A percentile compares a stretch with the other conserved stretches of the same genome.
Evolutionary conservation across 805 yeast genomes (phyloP).

Genomic region (Maudiozyma barnettii): DNA sequence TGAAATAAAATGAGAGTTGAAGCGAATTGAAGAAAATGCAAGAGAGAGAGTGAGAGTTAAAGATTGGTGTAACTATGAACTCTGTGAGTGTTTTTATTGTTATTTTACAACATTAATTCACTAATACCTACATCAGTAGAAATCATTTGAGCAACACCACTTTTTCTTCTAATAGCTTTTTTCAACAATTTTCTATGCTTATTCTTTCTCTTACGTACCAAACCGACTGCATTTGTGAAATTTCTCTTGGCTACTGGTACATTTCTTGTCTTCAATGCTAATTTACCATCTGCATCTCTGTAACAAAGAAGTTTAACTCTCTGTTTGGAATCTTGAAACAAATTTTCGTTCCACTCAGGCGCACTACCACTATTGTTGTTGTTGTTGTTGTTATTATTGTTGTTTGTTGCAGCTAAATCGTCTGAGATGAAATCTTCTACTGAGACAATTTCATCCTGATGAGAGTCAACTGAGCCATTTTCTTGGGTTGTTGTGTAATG

Average conservation of each 20-base stretch:
- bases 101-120: slow-evolving; percentile 27
- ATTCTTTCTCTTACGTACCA: slow-evolving; percentile 5
- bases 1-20: too few species aligned
- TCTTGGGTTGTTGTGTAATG: slow-evolving; percentile 1
- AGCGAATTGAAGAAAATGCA: neutral
- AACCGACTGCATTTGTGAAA: slow-evolving; percentile 4
- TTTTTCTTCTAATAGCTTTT: slow-evolving; percentile 24
- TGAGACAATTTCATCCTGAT: slow-evolving; percentile 3
- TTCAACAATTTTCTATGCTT: slow-evolving; percentile 7
- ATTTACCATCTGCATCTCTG: slow-evolving; percentile 26
- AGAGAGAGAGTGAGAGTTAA: neutral
- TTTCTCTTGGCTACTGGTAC: neutral
- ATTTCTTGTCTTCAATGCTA: slow-evolving; percentile 18
- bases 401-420: slow-evolving; percentile 2
- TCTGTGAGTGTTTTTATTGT: neutral
- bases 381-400: neutral
- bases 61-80: too few species aligned
- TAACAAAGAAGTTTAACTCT: slow-evolving; percentile 23
- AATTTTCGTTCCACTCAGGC: slow-evolving; percentile 4
- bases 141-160: slow-evolving; percentile 28
- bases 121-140: slow-evolving; percentile 27
- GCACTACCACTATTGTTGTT: neutral
- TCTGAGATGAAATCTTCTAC: slow-evolving; percentile 16
- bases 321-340: slow-evolving; percentile 7
- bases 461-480: neutral